A percentile compares a stretch with the other conserved stretches of the same genome.
Conservation (phyloP, 257 asterid species). For the Misopates orontium region DNA sequence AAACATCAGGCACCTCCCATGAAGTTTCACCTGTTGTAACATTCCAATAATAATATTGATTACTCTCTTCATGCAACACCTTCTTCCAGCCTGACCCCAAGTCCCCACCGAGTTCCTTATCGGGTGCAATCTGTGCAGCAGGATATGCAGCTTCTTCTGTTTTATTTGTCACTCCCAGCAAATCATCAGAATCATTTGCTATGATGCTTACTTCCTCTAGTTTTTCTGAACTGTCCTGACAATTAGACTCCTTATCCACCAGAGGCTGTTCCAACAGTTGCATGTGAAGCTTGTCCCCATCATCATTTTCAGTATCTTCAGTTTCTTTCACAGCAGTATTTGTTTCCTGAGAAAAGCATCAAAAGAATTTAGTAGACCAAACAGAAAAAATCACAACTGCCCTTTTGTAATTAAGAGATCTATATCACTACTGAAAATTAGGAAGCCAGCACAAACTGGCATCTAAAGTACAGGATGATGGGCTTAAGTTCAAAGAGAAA, state of each 20-base stretch:
- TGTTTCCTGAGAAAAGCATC: constrained; percentile 41
- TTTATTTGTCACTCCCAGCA: constrained; percentile 35
- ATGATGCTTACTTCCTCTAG: constrained; percentile 35
- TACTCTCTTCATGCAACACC: constrained; percentile 92
- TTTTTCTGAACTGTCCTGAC: constrained; percentile 36
- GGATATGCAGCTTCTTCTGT: constrained; percentile 36
- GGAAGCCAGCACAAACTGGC: background rate
- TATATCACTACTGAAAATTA: background rate
- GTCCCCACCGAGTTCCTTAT: constrained; percentile 45
- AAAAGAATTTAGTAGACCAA: constrained; percentile 6
- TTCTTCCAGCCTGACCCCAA: constrained; percentile 71
- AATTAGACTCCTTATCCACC: constrained; percentile 35
- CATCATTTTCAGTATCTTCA: constrained; percentile 35
- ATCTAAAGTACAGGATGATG: background rate
- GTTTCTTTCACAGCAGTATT: constrained; percentile 28
- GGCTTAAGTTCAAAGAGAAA: background rate
- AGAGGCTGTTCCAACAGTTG: constrained; percentile 41
- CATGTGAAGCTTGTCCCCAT: constrained; percentile 31
- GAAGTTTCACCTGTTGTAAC: constrained; percentile 88
- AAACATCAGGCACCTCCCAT: constrained; percentile 80
- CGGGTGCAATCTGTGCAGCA: constrained; percentile 29
- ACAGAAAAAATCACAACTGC: constrained; percentile 7
- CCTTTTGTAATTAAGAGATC: background rate
- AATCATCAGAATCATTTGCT: constrained; percentile 34
- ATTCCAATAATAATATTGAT: constrained; percentile 92